phyloP scores from a whole-genome alignment of 179 eudicot genomes.

The Camellia oleifera region DNA sequence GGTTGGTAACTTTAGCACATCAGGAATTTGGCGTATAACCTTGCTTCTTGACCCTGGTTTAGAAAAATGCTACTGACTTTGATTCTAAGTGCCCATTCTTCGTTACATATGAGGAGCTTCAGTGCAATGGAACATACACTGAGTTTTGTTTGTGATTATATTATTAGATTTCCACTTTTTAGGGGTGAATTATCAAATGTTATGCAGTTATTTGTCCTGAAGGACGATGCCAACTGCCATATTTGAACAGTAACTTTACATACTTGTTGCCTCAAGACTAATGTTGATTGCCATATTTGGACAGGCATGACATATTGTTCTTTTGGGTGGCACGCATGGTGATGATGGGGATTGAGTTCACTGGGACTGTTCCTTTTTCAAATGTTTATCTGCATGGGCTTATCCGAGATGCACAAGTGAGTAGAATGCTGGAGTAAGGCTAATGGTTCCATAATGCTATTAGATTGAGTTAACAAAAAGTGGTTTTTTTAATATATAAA shows the following conservation, averaged over 20 bases:
- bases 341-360: slow-evolving; percentile 98
- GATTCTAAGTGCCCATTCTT: background rate
- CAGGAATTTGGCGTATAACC: background rate
- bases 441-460: background rate
- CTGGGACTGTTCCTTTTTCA: slow-evolving; percentile 88
- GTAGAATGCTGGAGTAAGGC: slow-evolving; percentile 21
- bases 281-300: slow-evolving; percentile 18
- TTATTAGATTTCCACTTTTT: background rate
- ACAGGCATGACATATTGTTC: slow-evolving; percentile 98
- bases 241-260: background rate
- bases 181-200: background rate
- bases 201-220: background rate
- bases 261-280: slow-evolving; percentile 2
- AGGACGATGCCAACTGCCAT: slow-evolving; percentile 9
- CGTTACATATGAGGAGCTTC: background rate
- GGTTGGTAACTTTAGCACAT: background rate
- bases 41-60: background rate
- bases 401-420: slow-evolving; percentile 93
- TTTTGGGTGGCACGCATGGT: slow-evolving; percentile 99
- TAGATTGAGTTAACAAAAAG: background rate
- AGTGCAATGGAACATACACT: background rate
- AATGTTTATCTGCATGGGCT: slow-evolving; percentile 91
- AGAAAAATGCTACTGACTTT: background rate
- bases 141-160: background rate
- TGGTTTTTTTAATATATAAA: background rate